These are phyloP conservation scores for Dryas integrifolia DNA, from an alignment of 331 rosid genomes.

Conservation along the genomic window DNA sequence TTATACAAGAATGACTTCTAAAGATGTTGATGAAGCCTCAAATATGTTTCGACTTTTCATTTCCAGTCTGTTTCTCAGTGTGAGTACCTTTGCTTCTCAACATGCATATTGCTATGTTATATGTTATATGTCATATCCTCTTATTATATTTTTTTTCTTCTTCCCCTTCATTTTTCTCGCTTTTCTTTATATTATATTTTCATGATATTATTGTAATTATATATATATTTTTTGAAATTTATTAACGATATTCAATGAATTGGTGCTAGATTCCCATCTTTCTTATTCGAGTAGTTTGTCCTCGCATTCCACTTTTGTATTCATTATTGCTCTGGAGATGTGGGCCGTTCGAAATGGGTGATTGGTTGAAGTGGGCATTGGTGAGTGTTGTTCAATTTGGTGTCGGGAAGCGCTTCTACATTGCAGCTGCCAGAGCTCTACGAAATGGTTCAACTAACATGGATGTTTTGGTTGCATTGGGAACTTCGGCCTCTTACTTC, in stretches of 20 bases:
- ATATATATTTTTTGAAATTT: slow-evolving; percentile 14
- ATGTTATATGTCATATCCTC: neutral
- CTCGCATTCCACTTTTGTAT: slow-evolving; percentile 75
- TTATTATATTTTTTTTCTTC: neutral
- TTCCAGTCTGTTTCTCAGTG: slow-evolving; percentile 84
- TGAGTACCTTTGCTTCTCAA: slow-evolving; percentile 40
- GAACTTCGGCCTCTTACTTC: slow-evolving; percentile 87
- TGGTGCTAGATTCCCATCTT: slow-evolving; percentile 71
- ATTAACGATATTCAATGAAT: slow-evolving; percentile 25
- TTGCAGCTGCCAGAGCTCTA: slow-evolving; percentile 95
- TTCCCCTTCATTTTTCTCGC: neutral
- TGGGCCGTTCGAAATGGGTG: slow-evolving; percentile 88
- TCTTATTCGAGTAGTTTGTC: slow-evolving; percentile 79
- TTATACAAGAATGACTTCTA: slow-evolving; percentile 73
- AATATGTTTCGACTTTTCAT: slow-evolving; percentile 70
- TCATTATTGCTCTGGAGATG: slow-evolving; percentile 74
- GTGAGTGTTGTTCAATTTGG: slow-evolving; percentile 87
- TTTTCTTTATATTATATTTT: neutral
- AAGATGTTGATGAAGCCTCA: slow-evolving; percentile 61
- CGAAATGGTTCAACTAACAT: slow-evolving; percentile 94
- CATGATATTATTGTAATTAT: neutral
- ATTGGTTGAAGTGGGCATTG: slow-evolving; percentile 95
- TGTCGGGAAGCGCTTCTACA: slow-evolving; percentile 87
- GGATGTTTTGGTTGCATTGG: slow-evolving; percentile 98
- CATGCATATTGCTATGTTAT: neutral